Conservation (phyloP, 75 land plant genomes). For the Selaginella moellendorffii region DNA sequence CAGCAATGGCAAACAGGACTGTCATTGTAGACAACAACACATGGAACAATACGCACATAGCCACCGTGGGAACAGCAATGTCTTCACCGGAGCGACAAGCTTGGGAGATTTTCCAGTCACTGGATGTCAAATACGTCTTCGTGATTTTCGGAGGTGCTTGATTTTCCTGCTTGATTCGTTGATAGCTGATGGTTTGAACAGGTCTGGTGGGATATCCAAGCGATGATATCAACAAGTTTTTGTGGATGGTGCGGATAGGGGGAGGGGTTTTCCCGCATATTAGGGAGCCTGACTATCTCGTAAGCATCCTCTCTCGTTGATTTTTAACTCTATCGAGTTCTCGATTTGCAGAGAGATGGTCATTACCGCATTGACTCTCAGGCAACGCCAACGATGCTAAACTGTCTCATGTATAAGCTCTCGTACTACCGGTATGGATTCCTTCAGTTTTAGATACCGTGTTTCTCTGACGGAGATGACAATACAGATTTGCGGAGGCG, state of each 20-base stretch:
- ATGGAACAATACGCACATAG: slow-evolving; percentile 99
- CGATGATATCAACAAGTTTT: slow-evolving; percentile 97
- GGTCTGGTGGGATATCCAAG: slow-evolving; percentile 95
- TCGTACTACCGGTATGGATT: slow-evolving; percentile 71
- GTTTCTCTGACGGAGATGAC: no score
- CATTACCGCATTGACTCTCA: slow-evolving; percentile 89
- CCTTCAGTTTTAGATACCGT: no score
- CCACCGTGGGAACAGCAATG: slow-evolving; percentile 99
- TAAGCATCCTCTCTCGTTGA: slow-evolving; percentile 14
- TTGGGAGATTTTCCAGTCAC: slow-evolving; percentile 84
- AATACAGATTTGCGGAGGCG: slow-evolving; percentile 79
- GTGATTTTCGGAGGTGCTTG: slow-evolving; percentile 87
- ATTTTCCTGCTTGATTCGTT: neutral
- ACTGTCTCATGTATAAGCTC: slow-evolving; percentile 92
- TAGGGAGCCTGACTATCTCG: slow-evolving; percentile 96
- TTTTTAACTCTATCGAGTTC: neutral
- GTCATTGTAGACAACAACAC: slow-evolving; percentile 98
- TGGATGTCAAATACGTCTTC: slow-evolving; percentile 99
- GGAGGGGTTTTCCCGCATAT: slow-evolving; percentile 99
- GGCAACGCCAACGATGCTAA: slow-evolving; percentile 97
- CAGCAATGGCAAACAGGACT: slow-evolving; percentile 99
- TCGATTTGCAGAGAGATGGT: slow-evolving; percentile 67
- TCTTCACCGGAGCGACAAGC: slow-evolving; percentile 97
- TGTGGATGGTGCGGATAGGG: slow-evolving; percentile 99
- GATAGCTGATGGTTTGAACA: slow-evolving; percentile 15